A percentile compares a stretch with the other conserved stretches of the same genome.
Evolutionary conservation across 2,329 filamentous ascomycete species (phyloP).

Genomic region (Dactylonectria estremocensis): DNA sequence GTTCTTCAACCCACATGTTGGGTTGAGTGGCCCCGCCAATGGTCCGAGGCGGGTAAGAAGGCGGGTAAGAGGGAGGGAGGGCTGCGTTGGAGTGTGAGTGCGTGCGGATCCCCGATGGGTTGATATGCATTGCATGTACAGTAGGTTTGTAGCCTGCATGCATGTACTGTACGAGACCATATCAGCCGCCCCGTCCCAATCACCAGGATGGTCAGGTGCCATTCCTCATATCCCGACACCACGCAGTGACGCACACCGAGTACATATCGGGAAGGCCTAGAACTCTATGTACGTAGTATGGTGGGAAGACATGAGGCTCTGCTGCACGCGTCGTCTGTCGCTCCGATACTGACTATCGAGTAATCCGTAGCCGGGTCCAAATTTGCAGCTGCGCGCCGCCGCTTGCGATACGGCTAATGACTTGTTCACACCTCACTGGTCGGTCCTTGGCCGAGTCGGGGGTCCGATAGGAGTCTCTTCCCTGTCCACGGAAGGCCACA

Average conservation of each 20-base stretch:
- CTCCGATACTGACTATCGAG: not conserved
- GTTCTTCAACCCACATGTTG: slow-evolving; percentile 22
- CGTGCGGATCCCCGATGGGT: slow-evolving; percentile 16
- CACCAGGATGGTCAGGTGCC: slow-evolving; percentile 35
- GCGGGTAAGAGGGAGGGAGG: slow-evolving; percentile 8
- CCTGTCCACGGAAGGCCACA: slow-evolving; percentile 19
- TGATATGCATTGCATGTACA: slow-evolving; percentile 26
- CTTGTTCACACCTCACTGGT: slow-evolving; percentile 32
- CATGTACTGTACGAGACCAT: slow-evolving; percentile 32
- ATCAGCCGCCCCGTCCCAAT: slow-evolving; percentile 33
- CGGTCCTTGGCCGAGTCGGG: slow-evolving; percentile 16
- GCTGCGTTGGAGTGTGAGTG: no score
- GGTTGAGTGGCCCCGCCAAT: slow-evolving; percentile 40
- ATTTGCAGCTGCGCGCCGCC: slow-evolving; percentile 19
- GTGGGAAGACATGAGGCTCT: slow-evolving; percentile 24
- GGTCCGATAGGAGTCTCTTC: slow-evolving; percentile 16
- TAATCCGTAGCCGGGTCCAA: slow-evolving; percentile 4
- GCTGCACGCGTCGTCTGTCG: not conserved
- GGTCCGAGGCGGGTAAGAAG: slow-evolving; percentile 37
- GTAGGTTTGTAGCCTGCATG: slow-evolving; percentile 20
- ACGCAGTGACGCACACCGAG: slow-evolving; percentile 32
- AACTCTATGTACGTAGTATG: not conserved
- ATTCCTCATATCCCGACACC: slow-evolving; percentile 23
- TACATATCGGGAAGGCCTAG: slow-evolving; percentile 14
- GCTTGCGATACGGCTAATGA: slow-evolving; percentile 29